Evolutionary conservation across 2,329 filamentous ascomycete genomes (phyloP).

Genomic region (Ciborinia camelliae): DNA sequence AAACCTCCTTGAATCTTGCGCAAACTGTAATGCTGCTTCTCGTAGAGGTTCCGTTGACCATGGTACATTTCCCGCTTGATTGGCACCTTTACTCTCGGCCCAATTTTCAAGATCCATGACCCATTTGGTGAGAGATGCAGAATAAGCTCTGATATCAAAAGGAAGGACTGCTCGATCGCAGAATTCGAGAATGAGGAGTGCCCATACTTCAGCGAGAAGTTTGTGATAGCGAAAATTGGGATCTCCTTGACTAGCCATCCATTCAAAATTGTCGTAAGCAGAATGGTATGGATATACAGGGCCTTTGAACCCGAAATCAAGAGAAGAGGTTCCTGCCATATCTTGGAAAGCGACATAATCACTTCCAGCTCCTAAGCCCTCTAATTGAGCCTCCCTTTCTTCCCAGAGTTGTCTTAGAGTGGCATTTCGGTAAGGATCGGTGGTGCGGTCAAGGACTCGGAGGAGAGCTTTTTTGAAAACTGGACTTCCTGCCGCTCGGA

Average conservation of each 20-base stretch:
- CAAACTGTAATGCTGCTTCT: conserved; percentile 60
- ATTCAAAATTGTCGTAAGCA: conserved; percentile 86
- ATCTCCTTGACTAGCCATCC: conserved; percentile 78
- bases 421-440: conserved; percentile 67
- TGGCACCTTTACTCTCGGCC: conserved; percentile 54
- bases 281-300: conserved; percentile 69
- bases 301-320: conserved; percentile 77
- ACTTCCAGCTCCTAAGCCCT: conserved; percentile 68
- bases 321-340: conserved; percentile 80
- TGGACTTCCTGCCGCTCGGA: conserved; percentile 77
- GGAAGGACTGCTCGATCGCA: conserved; percentile 77
- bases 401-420: conserved; percentile 77
- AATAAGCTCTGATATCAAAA: conserved; percentile 76
- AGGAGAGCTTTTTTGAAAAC: conserved; percentile 70
- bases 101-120: conserved; percentile 65
- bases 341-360: conserved; percentile 91
- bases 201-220: conserved; percentile 73
- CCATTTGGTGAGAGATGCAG: conserved; percentile 60
- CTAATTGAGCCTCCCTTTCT: conserved; percentile 56
- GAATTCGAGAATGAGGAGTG: conserved; percentile 80
- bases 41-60: conserved; percentile 50
- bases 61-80: conserved; percentile 45
- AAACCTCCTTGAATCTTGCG: conserved; percentile 60
- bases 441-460: conserved; percentile 69
- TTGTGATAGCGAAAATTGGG: conserved; percentile 79